Percentiles rank a stretch among this genome's conserved stretches.
Conservation (phyloP, 1,284 basidiomycete species). For the Microbotryum lychnidis-dioicae region DNA sequence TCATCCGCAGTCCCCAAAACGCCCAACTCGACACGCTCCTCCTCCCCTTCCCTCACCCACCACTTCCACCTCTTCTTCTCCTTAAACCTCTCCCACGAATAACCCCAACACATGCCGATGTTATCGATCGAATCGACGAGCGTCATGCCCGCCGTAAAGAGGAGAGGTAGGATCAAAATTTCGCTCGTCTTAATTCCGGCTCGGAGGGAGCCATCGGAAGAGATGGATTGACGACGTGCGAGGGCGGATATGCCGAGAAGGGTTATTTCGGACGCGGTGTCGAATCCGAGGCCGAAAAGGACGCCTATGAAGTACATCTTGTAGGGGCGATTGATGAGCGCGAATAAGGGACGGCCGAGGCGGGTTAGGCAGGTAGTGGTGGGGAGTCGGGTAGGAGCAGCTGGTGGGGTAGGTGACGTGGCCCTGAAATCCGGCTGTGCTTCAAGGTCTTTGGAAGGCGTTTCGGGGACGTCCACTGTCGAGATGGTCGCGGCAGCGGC, state of each 20-base stretch:
- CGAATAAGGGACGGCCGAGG: constrained; percentile 38
- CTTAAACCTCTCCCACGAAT: constrained; percentile 24
- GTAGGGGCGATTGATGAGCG: constrained; percentile 40
- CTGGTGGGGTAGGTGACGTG: too few relatives aligned
- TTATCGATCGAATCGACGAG: constrained; percentile 40
- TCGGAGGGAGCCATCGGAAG: background rate
- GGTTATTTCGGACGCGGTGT: constrained; percentile 36
- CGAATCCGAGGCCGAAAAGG: constrained; percentile 41
- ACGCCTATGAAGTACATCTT: constrained; percentile 41
- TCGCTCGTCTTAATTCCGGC: constrained; percentile 21
- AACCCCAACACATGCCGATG: constrained; percentile 41
- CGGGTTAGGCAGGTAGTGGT: constrained; percentile 36
- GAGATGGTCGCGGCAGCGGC: too few relatives aligned
- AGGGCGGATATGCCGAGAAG: constrained; percentile 41
- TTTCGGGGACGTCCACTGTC: too few relatives aligned
- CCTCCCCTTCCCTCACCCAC: background rate
- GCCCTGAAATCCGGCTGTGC: too few relatives aligned
- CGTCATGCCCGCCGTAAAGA: constrained; percentile 42
- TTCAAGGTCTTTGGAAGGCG: too few relatives aligned
- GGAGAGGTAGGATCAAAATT: constrained; percentile 40
- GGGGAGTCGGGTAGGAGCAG: constrained; percentile 4
- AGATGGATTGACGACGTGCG: constrained; percentile 17
- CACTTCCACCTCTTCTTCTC: constrained; percentile 2
- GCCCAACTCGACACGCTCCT: constrained; percentile 8
- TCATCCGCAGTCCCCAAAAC: constrained; percentile 14